phyloP scores from a whole-genome alignment of 2,329 filamentous ascomycete species.

The Fusarium pseudonygamai region DNA sequence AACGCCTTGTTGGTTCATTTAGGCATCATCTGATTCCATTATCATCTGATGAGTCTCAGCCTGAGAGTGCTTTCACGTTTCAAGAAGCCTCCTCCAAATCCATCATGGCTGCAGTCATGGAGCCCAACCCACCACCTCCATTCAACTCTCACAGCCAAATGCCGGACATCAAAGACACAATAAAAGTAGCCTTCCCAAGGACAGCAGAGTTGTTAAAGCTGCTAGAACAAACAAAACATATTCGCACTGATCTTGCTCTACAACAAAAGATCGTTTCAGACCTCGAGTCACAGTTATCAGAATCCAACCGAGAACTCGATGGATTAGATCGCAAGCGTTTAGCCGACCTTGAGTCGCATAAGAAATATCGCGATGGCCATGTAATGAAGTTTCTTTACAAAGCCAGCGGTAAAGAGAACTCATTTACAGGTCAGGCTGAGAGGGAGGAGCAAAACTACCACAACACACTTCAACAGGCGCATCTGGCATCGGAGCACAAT shows the following conservation, averaged over 20 bases:
- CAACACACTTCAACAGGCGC: slow-evolving; percentile 59
- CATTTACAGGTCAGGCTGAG: slow-evolving; percentile 54
- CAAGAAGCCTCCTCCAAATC: not conserved
- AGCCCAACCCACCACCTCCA: slow-evolving; percentile 5
- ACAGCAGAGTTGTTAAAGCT: slow-evolving; percentile 57
- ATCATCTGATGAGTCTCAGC: slow-evolving; percentile 17
- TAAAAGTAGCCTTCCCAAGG: slow-evolving; percentile 51
- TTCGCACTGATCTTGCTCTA: slow-evolving; percentile 55
- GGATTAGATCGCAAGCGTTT: slow-evolving; percentile 53
- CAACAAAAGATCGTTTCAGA: slow-evolving; percentile 57
- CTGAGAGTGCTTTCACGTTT: not conserved
- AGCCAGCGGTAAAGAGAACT: slow-evolving; percentile 56
- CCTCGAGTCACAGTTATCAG: slow-evolving; percentile 53
- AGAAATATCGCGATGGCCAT: slow-evolving; percentile 62
- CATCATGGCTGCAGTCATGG: slow-evolving; percentile 12
- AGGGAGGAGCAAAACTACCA: slow-evolving; percentile 66
- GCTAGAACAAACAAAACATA: slow-evolving; percentile 61
- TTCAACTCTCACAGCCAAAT: slow-evolving; percentile 27
- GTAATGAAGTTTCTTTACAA: slow-evolving; percentile 63
- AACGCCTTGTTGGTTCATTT: not conserved
- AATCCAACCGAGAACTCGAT: slow-evolving; percentile 50
- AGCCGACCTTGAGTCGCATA: slow-evolving; percentile 61
- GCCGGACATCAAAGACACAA: slow-evolving; percentile 47
- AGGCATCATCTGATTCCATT: slow-evolving; percentile 17
- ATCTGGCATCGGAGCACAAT: slow-evolving; percentile 55